Percentiles rank a stretch among this genome's conserved stretches.
Evolutionary conservation across 805 yeast species (phyloP).

Genomic region (Metschnikowia cubensis): DNA sequence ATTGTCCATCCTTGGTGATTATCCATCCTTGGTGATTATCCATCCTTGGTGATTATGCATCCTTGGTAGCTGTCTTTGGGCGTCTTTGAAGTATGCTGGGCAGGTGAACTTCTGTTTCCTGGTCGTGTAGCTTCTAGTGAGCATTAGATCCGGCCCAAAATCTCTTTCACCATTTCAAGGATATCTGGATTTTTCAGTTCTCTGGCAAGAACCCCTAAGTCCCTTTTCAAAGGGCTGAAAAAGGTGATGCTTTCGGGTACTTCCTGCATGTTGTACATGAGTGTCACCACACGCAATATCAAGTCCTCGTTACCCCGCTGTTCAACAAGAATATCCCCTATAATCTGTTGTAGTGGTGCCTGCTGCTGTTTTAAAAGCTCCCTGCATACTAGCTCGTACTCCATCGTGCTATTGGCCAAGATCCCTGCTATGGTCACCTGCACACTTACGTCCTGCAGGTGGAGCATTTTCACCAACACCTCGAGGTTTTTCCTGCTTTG

Average conservation of each 20-base stretch:
- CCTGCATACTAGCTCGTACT: slow-evolving; percentile 32
- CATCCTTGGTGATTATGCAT: neutral
- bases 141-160: neutral
- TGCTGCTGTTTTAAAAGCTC: slow-evolving; percentile 18
- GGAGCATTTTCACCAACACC: slow-evolving; percentile 30
- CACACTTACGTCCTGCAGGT: slow-evolving; percentile 28
- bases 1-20: too few species aligned
- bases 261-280: slow-evolving; percentile 1
- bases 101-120: too few species aligned
- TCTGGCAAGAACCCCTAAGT: slow-evolving; percentile 4
- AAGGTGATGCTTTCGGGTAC: neutral
- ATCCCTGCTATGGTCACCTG: slow-evolving; percentile 31
- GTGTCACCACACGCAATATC: slow-evolving; percentile 24
- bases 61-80: neutral
- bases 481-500: slow-evolving; percentile 33
- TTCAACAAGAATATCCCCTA: slow-evolving; percentile 20
- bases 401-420: slow-evolving; percentile 39
- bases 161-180: slow-evolving; percentile 11
- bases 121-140: too few species aligned
- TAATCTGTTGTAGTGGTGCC: slow-evolving; percentile 13
- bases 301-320: slow-evolving; percentile 27
- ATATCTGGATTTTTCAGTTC: slow-evolving; percentile 6
- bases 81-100: too few species aligned
- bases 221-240: slow-evolving; percentile 3
- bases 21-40: too few species aligned